Base-by-base conservation (phyloP, 2,329 filamentous ascomycete genomes). In the Penicillium decumbens region DNA sequence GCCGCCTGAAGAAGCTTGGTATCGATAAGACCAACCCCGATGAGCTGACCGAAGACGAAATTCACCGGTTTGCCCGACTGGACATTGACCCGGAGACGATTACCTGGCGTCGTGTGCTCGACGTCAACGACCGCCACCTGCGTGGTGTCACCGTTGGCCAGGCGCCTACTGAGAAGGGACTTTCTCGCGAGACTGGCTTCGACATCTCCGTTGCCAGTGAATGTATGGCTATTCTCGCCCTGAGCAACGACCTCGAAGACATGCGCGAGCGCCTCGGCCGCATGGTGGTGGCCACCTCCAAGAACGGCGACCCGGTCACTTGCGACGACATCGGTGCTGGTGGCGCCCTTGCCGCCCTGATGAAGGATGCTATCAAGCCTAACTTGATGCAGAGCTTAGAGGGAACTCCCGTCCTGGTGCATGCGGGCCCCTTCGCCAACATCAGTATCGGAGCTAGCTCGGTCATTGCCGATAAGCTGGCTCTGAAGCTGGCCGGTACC, bases 351-450 rank as follows among this genome's bases (percentile, higher is more conserved):
- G 90, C 93, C 38, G 92, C 91, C 27, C 78, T 98, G 63, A 96
- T 98, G 88, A 93, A 87, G 75, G 93, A 98, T 72, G 91, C 93
- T 49, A 95, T 97, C 75, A 98, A 98, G 79, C 93, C 93, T 51
- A 98, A 96, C 75, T 77, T 98, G 57, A 97, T 98, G 93, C 93
- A 98, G 73, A 95, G 89, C 27, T 78, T 98, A 45, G 93, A 98
- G 71, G 93, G 93, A 25, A 98, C 93, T 6, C 93, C 93, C 0
- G 93, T 97, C 2, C 95, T 98, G 66, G 93, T 98, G 12, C 93
- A 98, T 66, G 93, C 93, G 20, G 93, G 93, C 4, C 93, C 93
- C 13, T 98, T 98, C 64, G 93, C 93, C 66, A 98, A 98, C 72
- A 98, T 98, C 70, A 92, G 87, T 72, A 97, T 98, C 57, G 93